These are phyloP conservation scores for Brasilioporus rufonigricans DNA, from an alignment of 768 basidiomycete species.

Conservation along the genomic window DNA sequence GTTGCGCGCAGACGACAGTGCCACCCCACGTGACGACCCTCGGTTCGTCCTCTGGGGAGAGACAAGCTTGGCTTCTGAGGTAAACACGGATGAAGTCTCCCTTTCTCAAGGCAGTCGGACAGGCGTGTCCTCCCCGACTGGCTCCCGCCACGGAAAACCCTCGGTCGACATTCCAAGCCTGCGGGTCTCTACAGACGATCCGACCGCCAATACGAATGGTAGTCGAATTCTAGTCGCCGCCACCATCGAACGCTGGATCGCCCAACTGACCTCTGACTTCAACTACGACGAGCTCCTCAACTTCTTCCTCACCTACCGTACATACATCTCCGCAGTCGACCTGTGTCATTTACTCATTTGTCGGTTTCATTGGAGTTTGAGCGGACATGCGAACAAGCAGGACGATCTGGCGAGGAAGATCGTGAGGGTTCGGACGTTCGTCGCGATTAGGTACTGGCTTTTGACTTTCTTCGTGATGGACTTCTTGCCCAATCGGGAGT, in stretches of 20 bases:
- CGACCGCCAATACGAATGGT: constrained; percentile 27
- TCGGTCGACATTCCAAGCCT: constrained; percentile 29
- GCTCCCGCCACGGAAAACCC: constrained; percentile 36
- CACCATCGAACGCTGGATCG: constrained; percentile 92
- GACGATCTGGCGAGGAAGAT: constrained; percentile 75
- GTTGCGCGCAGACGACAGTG: constrained; percentile 59
- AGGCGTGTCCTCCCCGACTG: constrained; percentile 38
- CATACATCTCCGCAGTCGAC: constrained; percentile 77
- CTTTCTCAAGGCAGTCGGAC: constrained; percentile 38
- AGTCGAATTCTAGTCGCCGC: constrained; percentile 71
- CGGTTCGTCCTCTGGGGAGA: constrained; percentile 92
- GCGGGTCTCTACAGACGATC: constrained; percentile 23
- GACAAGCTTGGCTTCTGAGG: constrained; percentile 32
- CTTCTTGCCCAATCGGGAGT: constrained; percentile 76
- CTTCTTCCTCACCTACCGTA: constrained; percentile 91
- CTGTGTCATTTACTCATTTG: constrained; percentile 80
- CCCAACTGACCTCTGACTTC: constrained; percentile 82
- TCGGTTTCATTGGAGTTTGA: constrained; percentile 86
- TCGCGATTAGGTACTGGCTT: constrained; percentile 88
- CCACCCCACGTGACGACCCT: constrained; percentile 81
- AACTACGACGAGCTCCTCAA: constrained; percentile 85
- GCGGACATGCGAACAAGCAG: constrained; percentile 32
- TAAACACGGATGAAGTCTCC: constrained; percentile 38
- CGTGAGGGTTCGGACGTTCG: constrained; percentile 85
- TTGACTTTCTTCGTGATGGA: constrained; percentile 88